Conservation (phyloP, 176 grass and related monocot genomes). For the Rhynchospora tenuis region DNA sequence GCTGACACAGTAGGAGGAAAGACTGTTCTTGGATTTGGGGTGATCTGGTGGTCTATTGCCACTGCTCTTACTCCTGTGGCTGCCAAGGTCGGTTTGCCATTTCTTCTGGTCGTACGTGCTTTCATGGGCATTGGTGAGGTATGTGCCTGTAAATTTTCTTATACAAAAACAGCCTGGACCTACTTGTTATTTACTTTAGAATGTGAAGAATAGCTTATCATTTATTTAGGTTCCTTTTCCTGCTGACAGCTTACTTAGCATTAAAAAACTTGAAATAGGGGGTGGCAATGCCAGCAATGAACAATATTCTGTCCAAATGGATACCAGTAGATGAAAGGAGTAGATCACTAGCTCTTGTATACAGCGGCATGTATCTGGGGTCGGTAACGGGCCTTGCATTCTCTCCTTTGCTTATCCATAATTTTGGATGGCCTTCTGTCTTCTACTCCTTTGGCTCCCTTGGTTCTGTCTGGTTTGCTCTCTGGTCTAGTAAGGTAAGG, state of each 20-base stretch:
- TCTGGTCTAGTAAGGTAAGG: conserved; percentile 64
- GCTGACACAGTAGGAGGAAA: conserved; percentile 92
- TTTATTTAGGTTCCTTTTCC: neutral
- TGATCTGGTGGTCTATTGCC: conserved; percentile 91
- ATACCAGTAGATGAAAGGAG: conserved; percentile 86
- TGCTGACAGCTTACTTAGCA: neutral
- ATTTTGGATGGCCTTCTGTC: conserved; percentile 86
- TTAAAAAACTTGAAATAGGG: conserved; percentile 41
- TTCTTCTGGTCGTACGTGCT: conserved; percentile 77
- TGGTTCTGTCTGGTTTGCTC: conserved; percentile 61
- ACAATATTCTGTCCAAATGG: conserved; percentile 96
- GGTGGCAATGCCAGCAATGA: conserved; percentile 98
- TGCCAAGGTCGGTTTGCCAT: conserved; percentile 77
- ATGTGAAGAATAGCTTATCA: neutral
- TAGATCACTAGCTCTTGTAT: conserved; percentile 78
- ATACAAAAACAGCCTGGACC: neutral
- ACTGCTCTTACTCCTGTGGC: conserved; percentile 82
- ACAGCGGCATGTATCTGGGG: conserved; percentile 96
- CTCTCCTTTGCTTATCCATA: conserved; percentile 87
- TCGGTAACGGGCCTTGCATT: conserved; percentile 93
- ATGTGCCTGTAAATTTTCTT: neutral
- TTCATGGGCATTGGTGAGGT: conserved; percentile 98
- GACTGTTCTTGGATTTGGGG: conserved; percentile 80
- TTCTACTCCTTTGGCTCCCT: conserved; percentile 93
- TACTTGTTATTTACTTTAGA: neutral